phyloP scores from a whole-genome alignment of 345 rosid genomes.

The Mallotus nudiflorus region DNA sequence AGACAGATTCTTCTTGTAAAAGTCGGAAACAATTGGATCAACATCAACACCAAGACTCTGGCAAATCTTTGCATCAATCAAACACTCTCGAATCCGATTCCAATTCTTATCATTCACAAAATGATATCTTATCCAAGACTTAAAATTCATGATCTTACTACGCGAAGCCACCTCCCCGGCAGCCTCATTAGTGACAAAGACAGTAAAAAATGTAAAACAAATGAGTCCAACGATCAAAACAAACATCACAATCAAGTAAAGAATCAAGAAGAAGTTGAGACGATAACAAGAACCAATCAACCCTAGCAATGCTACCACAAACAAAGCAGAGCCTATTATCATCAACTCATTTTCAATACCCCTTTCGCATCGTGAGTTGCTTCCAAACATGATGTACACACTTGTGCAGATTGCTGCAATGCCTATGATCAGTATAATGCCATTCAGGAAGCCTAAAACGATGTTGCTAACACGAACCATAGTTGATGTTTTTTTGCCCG shows the following conservation, averaged over 20 bases:
- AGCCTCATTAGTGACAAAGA: not conserved
- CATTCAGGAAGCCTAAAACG: conserved; percentile 1
- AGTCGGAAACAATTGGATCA: not conserved
- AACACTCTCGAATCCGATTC: not conserved
- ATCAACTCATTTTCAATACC: not conserved
- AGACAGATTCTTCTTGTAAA: conserved; percentile 5
- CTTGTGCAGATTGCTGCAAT: not conserved
- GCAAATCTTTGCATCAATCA: not conserved
- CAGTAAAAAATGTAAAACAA: not conserved
- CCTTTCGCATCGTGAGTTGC: not conserved
- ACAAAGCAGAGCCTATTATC: not conserved
- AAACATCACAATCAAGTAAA: conserved; percentile 5
- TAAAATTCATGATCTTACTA: not conserved
- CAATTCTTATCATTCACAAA: conserved; percentile 4
- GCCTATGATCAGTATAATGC: not conserved
- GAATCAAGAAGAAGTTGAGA: not conserved
- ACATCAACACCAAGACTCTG: not conserved
- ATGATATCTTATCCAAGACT: not conserved
- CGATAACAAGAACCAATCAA: conserved; percentile 1
- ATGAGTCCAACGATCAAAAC: not conserved
- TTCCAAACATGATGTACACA: not conserved
- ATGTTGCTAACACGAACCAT: conserved; percentile 11
- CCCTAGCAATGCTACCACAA: not conserved
- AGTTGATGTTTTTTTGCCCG: too few species aligned
- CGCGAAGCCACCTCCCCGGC: not conserved